These are phyloP conservation scores for Tuber umbilicatum DNA, from an alignment of 495 filamentous ascomycete species.

Conservation along the genomic window DNA sequence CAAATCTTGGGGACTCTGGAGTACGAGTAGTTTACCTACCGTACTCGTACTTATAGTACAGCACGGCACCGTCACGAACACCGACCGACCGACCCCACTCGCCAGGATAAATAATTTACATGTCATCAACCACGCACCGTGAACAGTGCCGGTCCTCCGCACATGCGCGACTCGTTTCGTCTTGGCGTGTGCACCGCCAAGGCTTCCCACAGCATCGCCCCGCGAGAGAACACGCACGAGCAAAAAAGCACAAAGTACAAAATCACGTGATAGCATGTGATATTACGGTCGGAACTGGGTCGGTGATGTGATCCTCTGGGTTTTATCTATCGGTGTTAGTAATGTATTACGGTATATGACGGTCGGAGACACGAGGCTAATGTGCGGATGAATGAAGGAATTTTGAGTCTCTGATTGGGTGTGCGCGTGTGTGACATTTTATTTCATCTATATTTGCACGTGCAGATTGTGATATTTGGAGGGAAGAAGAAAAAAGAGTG, in stretches of 20 bases:
- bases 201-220: no score
- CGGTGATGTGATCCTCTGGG: not conserved
- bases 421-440: not conserved
- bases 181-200: no score
- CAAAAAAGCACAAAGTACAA: slow-evolving; percentile 1
- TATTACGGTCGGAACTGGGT: no score
- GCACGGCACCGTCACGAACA: not conserved
- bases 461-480: not conserved
- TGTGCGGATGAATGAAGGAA: not conserved
- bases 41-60: no score
- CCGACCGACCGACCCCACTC: not conserved
- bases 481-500: not conserved
- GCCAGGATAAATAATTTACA: no score
- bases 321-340: not conserved
- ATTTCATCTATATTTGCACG: not conserved
- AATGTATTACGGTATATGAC: not conserved
- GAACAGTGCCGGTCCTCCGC: no score
- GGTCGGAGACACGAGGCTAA: not conserved
- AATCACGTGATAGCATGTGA: slow-evolving; percentile 3
- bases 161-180: no score
- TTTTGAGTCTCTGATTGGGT: not conserved
- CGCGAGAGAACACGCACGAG: not conserved
- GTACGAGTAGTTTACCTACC: no score
- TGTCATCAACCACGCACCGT: no score
- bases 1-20: no score